phyloP scores from a whole-genome alignment of 768 basidiomycete genomes.

The Amyloporia xantha region DNA sequence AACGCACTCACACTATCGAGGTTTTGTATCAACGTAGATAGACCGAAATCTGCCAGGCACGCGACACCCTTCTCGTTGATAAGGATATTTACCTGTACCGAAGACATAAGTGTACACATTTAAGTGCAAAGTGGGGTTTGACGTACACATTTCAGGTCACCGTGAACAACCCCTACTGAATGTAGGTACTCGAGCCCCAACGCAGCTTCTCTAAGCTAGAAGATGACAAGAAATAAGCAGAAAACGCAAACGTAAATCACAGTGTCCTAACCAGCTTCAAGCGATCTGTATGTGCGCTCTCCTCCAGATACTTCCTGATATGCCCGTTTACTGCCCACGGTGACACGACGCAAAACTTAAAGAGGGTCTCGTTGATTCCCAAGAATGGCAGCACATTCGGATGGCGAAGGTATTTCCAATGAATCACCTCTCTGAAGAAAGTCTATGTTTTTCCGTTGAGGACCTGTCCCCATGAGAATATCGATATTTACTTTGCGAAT shows the following conservation, averaged over 20 bases:
- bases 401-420: slow-evolving; percentile 15
- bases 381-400: slow-evolving; percentile 13
- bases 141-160: slow-evolving; percentile 16
- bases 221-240: neutral
- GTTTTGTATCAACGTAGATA: slow-evolving; percentile 9
- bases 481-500: neutral
- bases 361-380: slow-evolving; percentile 4
- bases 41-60: slow-evolving; percentile 20
- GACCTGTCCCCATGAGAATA: neutral
- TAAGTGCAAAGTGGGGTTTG: neutral
- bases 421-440: slow-evolving; percentile 9
- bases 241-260: neutral
- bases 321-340: slow-evolving; percentile 9
- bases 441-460: neutral
- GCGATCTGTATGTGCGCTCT: slow-evolving; percentile 7
- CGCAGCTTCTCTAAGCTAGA: slow-evolving; percentile 14
- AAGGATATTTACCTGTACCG: slow-evolving; percentile 17
- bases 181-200: slow-evolving; percentile 19
- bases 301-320: slow-evolving; percentile 7
- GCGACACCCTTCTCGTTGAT: slow-evolving; percentile 14
- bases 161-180: slow-evolving; percentile 17
- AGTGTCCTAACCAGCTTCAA: slow-evolving; percentile 5
- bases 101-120: neutral
- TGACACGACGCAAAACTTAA: slow-evolving; percentile 10
- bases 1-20: slow-evolving; percentile 2